Conservation (phyloP, 148 eudicot genomes). For the Beta vulgaris region DNA sequence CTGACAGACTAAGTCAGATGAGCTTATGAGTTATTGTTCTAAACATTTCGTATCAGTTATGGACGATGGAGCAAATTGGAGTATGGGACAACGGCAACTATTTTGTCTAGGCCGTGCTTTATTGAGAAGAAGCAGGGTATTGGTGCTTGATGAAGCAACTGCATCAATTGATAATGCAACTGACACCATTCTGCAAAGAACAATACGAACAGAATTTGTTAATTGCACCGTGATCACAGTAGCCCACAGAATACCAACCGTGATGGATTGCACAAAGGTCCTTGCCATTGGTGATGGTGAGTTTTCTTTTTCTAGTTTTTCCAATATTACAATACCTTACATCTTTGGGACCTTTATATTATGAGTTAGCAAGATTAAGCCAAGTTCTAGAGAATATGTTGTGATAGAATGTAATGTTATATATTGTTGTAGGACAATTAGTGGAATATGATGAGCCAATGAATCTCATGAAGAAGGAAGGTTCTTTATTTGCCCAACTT, state of each 20-base stretch:
- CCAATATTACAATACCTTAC: neutral
- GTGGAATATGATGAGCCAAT: slow-evolving; percentile 84
- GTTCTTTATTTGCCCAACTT: slow-evolving; percentile 69
- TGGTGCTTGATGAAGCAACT: slow-evolving; percentile 95
- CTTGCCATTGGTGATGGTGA: slow-evolving; percentile 81
- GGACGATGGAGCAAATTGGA: slow-evolving; percentile 95
- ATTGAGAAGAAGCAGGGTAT: slow-evolving; percentile 72
- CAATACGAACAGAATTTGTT: slow-evolving; percentile 70
- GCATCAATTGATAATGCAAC: slow-evolving; percentile 90
- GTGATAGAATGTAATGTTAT: neutral
- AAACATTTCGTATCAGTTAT: slow-evolving; percentile 37
- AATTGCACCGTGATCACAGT: slow-evolving; percentile 90
- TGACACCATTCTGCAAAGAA: slow-evolving; percentile 68
- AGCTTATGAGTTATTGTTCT: neutral
- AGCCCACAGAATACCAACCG: slow-evolving; percentile 91
- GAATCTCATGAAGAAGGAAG: slow-evolving; percentile 69
- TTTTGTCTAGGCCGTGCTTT: slow-evolving; percentile 88
- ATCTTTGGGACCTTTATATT: too few species aligned
- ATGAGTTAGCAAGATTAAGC: neutral
- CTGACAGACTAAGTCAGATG: too few species aligned
- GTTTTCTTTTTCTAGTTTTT: slow-evolving; percentile 18
- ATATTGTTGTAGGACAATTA: slow-evolving; percentile 50
- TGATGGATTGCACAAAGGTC: slow-evolving; percentile 93
- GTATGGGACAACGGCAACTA: slow-evolving; percentile 93
- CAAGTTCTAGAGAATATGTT: neutral